Evolutionary conservation across 306 rosid species (phyloP).

Genomic region (Biancaea sappan): DNA sequence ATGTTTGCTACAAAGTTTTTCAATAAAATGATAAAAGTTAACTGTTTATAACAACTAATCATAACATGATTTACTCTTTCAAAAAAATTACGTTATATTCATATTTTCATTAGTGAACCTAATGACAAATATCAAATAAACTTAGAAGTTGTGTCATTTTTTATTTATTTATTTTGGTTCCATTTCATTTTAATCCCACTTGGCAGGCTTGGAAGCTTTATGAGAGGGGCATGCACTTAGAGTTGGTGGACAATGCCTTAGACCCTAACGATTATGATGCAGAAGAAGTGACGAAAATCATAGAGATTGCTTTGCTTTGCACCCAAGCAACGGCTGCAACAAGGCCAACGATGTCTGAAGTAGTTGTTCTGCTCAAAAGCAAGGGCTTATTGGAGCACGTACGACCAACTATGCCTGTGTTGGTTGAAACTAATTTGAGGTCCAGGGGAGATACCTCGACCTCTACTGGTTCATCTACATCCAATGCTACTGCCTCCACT

Average conservation of each 20-base stretch:
- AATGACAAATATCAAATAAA: too few species aligned
- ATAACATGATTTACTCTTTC: background rate
- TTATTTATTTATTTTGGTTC: background rate
- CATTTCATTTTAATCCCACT: background rate
- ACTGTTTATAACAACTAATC: background rate
- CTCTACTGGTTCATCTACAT: background rate
- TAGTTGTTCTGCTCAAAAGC: constrained; percentile 50
- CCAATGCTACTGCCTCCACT: background rate
- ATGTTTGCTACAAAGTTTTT: too few species aligned
- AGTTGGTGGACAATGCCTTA: background rate
- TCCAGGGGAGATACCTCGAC: background rate
- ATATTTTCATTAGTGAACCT: too few species aligned
- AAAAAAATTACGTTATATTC: background rate
- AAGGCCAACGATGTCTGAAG: constrained; percentile 77
- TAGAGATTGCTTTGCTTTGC: constrained; percentile 31
- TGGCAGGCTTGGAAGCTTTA: constrained; percentile 60
- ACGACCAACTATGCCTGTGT: constrained; percentile 56
- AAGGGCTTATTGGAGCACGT: constrained; percentile 36
- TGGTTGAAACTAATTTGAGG: constrained; percentile 50
- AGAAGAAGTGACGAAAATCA: background rate
- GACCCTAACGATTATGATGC: background rate
- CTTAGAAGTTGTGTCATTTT: too few species aligned
- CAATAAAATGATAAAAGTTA: background rate
- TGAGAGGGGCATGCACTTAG: constrained; percentile 34
- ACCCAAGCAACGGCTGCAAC: constrained; percentile 4